Evolutionary conservation across 129 eudicot species (phyloP).

Genomic region (Arctium minus): DNA sequence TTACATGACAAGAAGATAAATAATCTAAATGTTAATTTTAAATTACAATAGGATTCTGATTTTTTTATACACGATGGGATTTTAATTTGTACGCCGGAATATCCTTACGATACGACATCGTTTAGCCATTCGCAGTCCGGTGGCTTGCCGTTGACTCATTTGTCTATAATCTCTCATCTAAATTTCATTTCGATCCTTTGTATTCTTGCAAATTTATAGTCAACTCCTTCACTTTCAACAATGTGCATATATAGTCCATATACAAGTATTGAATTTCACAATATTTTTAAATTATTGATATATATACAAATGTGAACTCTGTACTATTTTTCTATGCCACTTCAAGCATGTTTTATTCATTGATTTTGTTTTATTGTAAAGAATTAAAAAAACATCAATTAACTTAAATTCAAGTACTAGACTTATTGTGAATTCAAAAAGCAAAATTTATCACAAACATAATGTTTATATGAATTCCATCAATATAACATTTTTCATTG

Average conservation of each 20-base stretch:
- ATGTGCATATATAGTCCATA: neutral
- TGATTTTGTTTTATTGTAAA: neutral
- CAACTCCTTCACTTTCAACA: neutral
- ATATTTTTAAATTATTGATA: neutral
- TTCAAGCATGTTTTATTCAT: neutral
- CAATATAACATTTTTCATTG: neutral
- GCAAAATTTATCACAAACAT: neutral
- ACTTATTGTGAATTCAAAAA: neutral
- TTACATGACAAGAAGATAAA: neutral
- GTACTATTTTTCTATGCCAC: neutral
- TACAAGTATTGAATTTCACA: neutral
- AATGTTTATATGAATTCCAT: neutral
- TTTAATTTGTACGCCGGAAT: slow-evolving; percentile 24
- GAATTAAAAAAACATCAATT: neutral
- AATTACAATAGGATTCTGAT: neutral
- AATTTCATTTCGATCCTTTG: slow-evolving; percentile 6
- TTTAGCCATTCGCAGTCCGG: neutral
- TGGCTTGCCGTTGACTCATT: slow-evolving; percentile 17
- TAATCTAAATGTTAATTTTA: neutral
- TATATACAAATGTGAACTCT: neutral
- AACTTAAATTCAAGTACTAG: neutral
- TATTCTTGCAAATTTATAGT: neutral
- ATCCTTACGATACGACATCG: slow-evolving; percentile 1
- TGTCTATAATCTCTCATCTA: neutral
- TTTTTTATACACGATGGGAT: neutral